Evolutionary conservation across 2,329 filamentous ascomycete genomes (phyloP).

Genomic region (Penicillium sp.): DNA sequence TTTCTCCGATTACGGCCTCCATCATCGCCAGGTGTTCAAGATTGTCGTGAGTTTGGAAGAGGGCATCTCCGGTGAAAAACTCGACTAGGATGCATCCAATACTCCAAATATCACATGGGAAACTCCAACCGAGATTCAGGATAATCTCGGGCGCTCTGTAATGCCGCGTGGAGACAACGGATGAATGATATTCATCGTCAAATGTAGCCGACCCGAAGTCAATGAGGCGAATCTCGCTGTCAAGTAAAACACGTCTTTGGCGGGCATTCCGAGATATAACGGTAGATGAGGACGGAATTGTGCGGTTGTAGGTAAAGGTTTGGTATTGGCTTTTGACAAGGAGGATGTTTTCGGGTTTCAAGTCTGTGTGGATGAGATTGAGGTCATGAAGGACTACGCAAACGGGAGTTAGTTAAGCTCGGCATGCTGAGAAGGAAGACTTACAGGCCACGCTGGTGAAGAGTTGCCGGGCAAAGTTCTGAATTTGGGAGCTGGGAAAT

Average conservation of each 20-base stretch:
- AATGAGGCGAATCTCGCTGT: conserved; percentile 70
- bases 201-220: conserved; percentile 72
- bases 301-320: conserved; percentile 71
- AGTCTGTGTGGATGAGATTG: conserved; percentile 90
- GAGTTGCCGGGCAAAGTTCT: conserved; percentile 92
- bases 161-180: conserved; percentile 69
- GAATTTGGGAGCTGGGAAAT: conserved; percentile 98
- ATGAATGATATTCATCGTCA: conserved; percentile 71
- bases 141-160: conserved; percentile 72
- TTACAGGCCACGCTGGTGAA: conserved; percentile 98
- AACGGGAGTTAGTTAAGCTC: conserved; percentile 29
- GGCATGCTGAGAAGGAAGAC: conserved; percentile 47
- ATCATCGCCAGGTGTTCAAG: conserved; percentile 73
- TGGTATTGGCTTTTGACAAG: conserved; percentile 69
- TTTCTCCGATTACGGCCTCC: conserved; percentile 64
- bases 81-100: conserved; percentile 72
- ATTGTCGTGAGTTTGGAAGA: conserved; percentile 73
- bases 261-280: conserved; percentile 62
- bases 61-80: conserved; percentile 70
- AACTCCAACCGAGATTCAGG: conserved; percentile 70
- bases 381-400: conserved; percentile 86
- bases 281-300: conserved; percentile 67
- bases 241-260: conserved; percentile 66
- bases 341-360: conserved; percentile 72
- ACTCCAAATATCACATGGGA: conserved; percentile 72